Evolutionary conservation across 371 early-diverging fungal species (phyloP).

Genomic region (Haplosporangium sp.): DNA sequence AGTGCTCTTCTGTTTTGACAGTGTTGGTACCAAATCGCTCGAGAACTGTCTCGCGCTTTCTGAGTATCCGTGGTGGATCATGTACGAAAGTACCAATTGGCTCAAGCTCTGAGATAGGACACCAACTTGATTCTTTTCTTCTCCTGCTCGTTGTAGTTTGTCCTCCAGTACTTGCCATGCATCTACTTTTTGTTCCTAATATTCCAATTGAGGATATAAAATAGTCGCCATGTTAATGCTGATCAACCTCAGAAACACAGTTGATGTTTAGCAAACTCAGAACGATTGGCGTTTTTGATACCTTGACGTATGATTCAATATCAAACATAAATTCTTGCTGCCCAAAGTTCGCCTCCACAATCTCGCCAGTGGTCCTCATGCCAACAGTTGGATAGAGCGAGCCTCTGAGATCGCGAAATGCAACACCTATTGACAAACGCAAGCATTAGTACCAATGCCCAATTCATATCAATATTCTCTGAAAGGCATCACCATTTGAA

Average conservation of each 20-base stretch:
- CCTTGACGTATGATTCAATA: conserved; percentile 82
- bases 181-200: conserved; percentile 62
- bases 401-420: conserved; percentile 61
- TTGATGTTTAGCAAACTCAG: background rate
- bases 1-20: background rate
- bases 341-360: conserved; percentile 93
- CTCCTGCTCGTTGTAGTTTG: conserved; percentile 16
- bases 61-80: conserved; percentile 82
- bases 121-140: conserved; percentile 18
- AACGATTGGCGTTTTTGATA: conserved; percentile 23
- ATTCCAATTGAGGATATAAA: background rate
- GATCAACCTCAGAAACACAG: background rate
- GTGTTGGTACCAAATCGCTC: conserved; percentile 52
- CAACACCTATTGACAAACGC: conserved; percentile 57
- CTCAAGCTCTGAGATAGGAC: conserved; percentile 56
- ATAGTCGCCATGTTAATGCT: background rate
- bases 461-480: background rate
- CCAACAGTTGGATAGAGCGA: conserved; percentile 90
- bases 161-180: conserved; percentile 60
- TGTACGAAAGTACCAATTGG: conserved; percentile 76
- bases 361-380: conserved; percentile 89
- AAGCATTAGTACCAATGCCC: background rate
- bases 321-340: conserved; percentile 84
- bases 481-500: background rate
- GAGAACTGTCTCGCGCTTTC: conserved; percentile 76